Evolutionary conservation across 1,139 yeast genomes (phyloP).

Genomic region (Magnusiomyces ingens): DNA sequence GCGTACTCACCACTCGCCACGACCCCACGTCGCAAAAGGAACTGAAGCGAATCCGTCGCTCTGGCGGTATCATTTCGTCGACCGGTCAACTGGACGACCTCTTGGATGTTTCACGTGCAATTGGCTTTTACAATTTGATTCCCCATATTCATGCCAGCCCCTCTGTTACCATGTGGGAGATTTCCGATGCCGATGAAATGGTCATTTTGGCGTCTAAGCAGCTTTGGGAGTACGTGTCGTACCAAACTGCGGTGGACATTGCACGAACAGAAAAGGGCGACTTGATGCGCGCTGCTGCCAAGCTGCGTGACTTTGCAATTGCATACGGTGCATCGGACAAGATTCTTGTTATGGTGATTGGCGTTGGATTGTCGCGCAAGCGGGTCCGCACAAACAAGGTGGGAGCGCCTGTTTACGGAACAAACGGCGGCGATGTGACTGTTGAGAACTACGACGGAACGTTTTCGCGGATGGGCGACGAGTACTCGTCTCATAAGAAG

Average conservation of each 20-base stretch:
- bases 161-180: conserved; percentile 53
- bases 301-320: conserved; percentile 86
- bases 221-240: conserved; percentile 78
- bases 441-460: not conserved
- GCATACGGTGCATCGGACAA: conserved; percentile 85
- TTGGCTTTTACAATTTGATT: conserved; percentile 77
- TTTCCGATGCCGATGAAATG: conserved; percentile 73
- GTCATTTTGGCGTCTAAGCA: conserved; percentile 79
- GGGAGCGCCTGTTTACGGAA: conserved; percentile 22
- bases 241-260: conserved; percentile 85
- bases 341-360: conserved; percentile 76
- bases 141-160: conserved; percentile 93
- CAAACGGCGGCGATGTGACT: not conserved
- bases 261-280: conserved; percentile 78
- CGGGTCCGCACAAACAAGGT: conserved; percentile 16
- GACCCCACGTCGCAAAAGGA: conserved; percentile 78
- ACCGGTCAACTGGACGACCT: conserved; percentile 83
- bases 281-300: conserved; percentile 90
- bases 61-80: conserved; percentile 86
- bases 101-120: conserved; percentile 79
- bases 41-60: conserved; percentile 78
- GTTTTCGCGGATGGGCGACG: conserved; percentile 35
- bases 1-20: conserved; percentile 67
- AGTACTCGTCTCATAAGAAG: conserved; percentile 45
- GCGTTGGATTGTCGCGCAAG: conserved; percentile 42